Evolutionary conservation across 345 rosid genomes (phyloP).

Genomic region (Laguncularia racemosa): DNA sequence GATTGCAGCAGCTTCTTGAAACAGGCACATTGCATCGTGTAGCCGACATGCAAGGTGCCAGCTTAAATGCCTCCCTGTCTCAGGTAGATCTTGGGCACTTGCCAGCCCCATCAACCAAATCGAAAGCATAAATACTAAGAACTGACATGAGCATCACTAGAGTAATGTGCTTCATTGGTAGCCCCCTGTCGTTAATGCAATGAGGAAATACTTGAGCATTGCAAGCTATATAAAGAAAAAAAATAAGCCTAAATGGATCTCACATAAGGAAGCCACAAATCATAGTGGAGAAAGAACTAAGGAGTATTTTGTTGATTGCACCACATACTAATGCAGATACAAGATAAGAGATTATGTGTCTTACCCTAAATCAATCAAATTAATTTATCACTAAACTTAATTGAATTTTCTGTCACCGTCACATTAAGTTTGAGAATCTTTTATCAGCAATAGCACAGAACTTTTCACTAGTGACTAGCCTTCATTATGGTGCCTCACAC

Average conservation of each 20-base stretch:
- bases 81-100: slow-evolving; percentile 76
- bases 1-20: slow-evolving; percentile 57
- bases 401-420: too few relatives aligned
- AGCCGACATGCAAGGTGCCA: slow-evolving; percentile 76
- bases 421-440: too few relatives aligned
- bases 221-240: slow-evolving; percentile 16
- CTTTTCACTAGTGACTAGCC: too few relatives aligned
- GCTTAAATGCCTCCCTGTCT: slow-evolving; percentile 74
- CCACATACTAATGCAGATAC: slow-evolving; percentile 22
- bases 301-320: slow-evolving; percentile 25
- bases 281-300: slow-evolving; percentile 58
- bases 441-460: too few relatives aligned
- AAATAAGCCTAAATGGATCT: slow-evolving; percentile 4
- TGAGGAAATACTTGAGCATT: slow-evolving; percentile 16
- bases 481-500: too few relatives aligned
- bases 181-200: slow-evolving; percentile 23
- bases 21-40: slow-evolving; percentile 53
- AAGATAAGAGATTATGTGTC: too few relatives aligned
- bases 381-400: too few relatives aligned
- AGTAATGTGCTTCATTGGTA: slow-evolving; percentile 29
- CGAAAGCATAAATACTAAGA: slow-evolving; percentile 26
- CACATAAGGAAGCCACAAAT: slow-evolving; percentile 22
- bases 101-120: slow-evolving; percentile 55
- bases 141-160: slow-evolving; percentile 28
- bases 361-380: too few relatives aligned